Conservation (phyloP, 176 grass and related monocot genomes). For the Raddia distichophylla region DNA sequence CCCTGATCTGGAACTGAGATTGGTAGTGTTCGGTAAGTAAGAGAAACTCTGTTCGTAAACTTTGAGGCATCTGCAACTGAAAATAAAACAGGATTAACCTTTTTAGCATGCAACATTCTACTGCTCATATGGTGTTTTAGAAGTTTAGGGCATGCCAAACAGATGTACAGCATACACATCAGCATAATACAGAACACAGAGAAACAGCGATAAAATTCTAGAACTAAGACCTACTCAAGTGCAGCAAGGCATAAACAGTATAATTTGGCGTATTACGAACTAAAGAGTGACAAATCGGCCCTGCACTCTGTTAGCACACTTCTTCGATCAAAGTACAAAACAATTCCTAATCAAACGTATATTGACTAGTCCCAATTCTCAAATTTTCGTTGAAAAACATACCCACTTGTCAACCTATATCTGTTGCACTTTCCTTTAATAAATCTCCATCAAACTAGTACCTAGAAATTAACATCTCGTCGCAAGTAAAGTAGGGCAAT, state of each 20-base stretch:
- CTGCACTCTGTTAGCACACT: background rate
- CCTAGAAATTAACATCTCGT: background rate
- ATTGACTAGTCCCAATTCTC: background rate
- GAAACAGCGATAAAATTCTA: background rate
- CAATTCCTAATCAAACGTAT: background rate
- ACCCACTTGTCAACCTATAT: background rate
- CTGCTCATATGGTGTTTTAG: background rate
- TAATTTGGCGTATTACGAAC: background rate
- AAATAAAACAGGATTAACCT: conserved; percentile 28
- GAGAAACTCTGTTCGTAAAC: conserved; percentile 70
- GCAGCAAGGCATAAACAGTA: background rate
- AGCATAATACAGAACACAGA: background rate
- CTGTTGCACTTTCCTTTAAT: background rate
- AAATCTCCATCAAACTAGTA: background rate
- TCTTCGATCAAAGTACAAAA: background rate
- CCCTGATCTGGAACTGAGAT: conserved; percentile 62
- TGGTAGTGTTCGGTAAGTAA: conserved; percentile 44
- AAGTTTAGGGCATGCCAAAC: background rate
- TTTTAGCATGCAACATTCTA: background rate
- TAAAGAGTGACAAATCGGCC: background rate
- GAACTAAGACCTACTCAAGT: background rate
- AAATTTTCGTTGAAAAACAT: background rate
- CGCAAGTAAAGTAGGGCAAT: background rate
- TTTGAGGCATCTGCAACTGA: conserved; percentile 46
- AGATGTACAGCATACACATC: conserved; percentile 14